Percentiles rank a stretch among this genome's conserved stretches.
Conservation (phyloP, 1,284 basidiomycete species). For the Rhodotorula sp. region DNA sequence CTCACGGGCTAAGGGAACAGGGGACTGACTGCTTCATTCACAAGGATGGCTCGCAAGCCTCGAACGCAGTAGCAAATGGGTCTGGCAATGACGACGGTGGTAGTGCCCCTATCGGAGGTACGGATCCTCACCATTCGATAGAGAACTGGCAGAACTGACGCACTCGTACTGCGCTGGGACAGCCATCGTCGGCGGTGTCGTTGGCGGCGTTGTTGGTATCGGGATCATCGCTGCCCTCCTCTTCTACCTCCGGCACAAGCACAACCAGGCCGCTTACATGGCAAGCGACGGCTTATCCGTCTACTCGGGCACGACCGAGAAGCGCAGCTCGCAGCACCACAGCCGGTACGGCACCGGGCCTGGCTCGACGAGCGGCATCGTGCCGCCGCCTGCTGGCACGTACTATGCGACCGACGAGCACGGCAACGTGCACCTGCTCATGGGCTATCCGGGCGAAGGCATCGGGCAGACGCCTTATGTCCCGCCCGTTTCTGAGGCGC, state of each 20-base stretch:
- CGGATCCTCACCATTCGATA: no score
- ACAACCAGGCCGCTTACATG: conserved; percentile 7
- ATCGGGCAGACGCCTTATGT: not conserved
- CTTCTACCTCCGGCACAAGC: conserved; percentile 29
- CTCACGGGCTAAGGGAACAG: not conserved
- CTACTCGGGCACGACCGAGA: conserved; percentile 29
- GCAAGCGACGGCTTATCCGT: conserved; percentile 16
- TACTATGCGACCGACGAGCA: conserved; percentile 13
- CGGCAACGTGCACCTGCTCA: conserved; percentile 12
- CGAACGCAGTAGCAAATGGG: not conserved
- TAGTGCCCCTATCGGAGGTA: conserved; percentile 17
- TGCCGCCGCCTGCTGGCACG: conserved; percentile 6
- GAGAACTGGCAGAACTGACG: no score
- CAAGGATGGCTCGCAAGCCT: not conserved
- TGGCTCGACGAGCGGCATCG: not conserved
- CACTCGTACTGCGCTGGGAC: no score
- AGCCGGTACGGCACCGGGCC: not conserved
- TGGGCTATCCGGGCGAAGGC: conserved; percentile 6
- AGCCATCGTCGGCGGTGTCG: conserved; percentile 35
- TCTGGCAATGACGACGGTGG: not conserved
- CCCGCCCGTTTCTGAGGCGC: not conserved
- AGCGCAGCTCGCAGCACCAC: conserved; percentile 13
- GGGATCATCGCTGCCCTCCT: conserved; percentile 11
- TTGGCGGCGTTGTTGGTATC: conserved; percentile 22
- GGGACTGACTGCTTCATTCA: not conserved